Percentiles rank a stretch among this genome's conserved stretches.
phyloP scores from a whole-genome alignment of 176 grass and related monocot genomes.

The Cymbopogon citratus region DNA sequence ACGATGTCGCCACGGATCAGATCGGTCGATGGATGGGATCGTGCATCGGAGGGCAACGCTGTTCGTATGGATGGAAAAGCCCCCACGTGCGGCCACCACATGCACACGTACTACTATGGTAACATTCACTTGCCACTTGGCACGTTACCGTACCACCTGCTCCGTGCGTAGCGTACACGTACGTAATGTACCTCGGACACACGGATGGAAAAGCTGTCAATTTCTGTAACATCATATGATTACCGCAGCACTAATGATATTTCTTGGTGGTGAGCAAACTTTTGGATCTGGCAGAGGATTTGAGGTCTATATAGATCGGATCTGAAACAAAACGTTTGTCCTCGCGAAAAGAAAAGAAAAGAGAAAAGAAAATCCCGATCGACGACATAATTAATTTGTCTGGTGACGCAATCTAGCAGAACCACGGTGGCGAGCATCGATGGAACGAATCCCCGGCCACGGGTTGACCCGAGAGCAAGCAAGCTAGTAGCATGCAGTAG shows the following conservation, averaged over 20 bases:
- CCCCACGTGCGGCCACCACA: conserved; percentile 2
- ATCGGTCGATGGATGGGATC: not conserved
- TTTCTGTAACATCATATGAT: not conserved
- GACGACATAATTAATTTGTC: not conserved
- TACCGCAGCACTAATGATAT: not conserved
- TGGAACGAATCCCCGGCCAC: too few species aligned
- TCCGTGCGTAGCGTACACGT: not conserved
- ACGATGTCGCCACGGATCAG: not conserved
- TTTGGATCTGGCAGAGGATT: not conserved
- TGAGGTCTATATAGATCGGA: not conserved
- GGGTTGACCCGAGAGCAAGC: conserved; percentile 1
- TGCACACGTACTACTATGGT: not conserved
- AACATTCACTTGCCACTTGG: not conserved
- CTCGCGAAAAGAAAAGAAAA: not conserved
- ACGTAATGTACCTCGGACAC: not conserved
- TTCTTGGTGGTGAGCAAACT: not conserved
- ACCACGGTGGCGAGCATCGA: conserved; percentile 14
- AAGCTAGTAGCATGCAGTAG: not conserved
- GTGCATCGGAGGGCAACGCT: not conserved
- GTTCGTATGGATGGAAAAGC: not conserved
- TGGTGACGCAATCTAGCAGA: conserved; percentile 16
- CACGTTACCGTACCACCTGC: not conserved
- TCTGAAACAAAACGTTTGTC: not conserved
- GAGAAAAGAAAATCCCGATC: too few species aligned
- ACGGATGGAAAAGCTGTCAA: not conserved